Percentiles rank a stretch among this genome's conserved stretches.
Evolutionary conservation across 768 basidiomycete genomes (phyloP).

Genomic region (Lyophyllum atratum): DNA sequence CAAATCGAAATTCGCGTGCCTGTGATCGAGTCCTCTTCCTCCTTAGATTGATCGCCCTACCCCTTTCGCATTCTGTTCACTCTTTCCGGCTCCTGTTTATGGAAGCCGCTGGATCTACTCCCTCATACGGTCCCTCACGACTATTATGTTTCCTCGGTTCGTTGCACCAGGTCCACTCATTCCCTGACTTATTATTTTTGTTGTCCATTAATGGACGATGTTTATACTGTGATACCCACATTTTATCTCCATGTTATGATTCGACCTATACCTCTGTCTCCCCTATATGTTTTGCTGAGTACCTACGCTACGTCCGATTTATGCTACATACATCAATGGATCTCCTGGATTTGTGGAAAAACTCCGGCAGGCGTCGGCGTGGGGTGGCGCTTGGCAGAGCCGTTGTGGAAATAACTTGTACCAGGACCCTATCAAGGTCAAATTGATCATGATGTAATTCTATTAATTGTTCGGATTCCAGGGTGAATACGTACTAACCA

Average conservation of each 20-base stretch:
- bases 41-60: no score
- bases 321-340: slow-evolving; percentile 27
- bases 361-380: background rate
- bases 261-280: slow-evolving; percentile 31
- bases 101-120: slow-evolving; percentile 20
- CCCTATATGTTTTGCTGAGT: slow-evolving; percentile 20
- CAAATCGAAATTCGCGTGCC: slow-evolving; percentile 91
- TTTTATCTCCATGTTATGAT: slow-evolving; percentile 34
- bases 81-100: slow-evolving; percentile 13
- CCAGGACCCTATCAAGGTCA: background rate
- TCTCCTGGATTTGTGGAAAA: slow-evolving; percentile 11
- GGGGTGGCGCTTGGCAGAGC: no score
- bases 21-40: no score
- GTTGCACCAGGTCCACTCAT: slow-evolving; percentile 32
- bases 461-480: background rate
- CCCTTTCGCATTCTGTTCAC: slow-evolving; percentile 14
- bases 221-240: slow-evolving; percentile 44
- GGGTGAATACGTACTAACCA: no score
- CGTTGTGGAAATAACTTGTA: background rate
- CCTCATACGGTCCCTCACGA: slow-evolving; percentile 25
- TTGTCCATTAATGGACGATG: slow-evolving; percentile 32
- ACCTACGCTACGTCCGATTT: slow-evolving; percentile 16
- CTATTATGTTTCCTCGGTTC: slow-evolving; percentile 25
- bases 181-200: slow-evolving; percentile 29
- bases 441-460: background rate